Base-by-base conservation (phyloP, 495 filamentous ascomycete genomes). In the Cercophora samala region DNA sequence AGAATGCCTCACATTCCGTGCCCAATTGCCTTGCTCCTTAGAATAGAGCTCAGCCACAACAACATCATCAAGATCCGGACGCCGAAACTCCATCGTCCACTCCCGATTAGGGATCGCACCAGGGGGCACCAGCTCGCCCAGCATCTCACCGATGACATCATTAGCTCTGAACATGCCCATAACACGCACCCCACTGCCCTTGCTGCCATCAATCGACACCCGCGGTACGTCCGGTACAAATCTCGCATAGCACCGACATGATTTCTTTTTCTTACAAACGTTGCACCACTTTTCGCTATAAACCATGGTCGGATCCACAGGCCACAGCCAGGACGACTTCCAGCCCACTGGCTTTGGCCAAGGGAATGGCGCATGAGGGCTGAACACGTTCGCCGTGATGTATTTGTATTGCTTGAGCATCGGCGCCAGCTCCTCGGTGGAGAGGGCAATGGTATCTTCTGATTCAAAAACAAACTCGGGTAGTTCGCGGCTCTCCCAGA, bases 11-110 rank as follows among this genome's bases (percentile, higher is more conserved):
- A 76, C 74, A 26, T 70, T 70, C n/a, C 74, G 71, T 11, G 75
- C 73, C 74, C 74, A 76, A 60, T 76, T 76, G 29, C 74, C 74
- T 63, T 65, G 68, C 22, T 61, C 58, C 26, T 60, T 60, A 5
- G 73, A 66, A 18, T 70, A 74, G 19, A 76, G 72, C 29, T 76
- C 73, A 9, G 74, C 74, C 8, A 76, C 71, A 5, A 60, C n/a
- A 24, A 63, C 55, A 51, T 71, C 60, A 1, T 67, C 62, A 4
- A 75, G 42, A 58, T 75, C 74, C 25, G 73, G 74, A 1, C 73
- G 64, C 26, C 68, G 61, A 13, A 76, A 46, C 60, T 64, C 61
- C 60, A 74, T 61, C 23, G 71, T 66, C 73, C 73, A 76, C 52
- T 72, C 61, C 54, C 23, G 21, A n/a, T 9, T 29, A 18, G 25